phyloP scores from a whole-genome alignment of 1,284 basidiomycete genomes.

The Acaromyces ingoldii region DNA sequence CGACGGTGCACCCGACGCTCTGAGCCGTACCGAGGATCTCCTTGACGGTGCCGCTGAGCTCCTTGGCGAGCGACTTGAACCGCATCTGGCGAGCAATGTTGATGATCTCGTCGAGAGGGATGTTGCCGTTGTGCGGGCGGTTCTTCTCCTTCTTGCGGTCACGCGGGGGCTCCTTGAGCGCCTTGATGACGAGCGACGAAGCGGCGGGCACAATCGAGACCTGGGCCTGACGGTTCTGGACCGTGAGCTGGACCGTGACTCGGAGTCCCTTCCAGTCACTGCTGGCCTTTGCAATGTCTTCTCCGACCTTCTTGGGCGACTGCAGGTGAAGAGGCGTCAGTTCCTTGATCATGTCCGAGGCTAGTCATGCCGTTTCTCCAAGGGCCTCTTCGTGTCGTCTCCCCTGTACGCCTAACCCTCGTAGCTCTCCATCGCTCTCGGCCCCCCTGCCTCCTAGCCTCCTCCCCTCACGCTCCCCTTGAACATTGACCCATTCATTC shows the following conservation, averaged over 20 bases:
- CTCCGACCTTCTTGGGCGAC: conserved; percentile 99
- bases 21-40: conserved; percentile 62
- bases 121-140: conserved; percentile 95
- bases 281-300: conserved; percentile 99
- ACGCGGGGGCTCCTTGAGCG: conserved; percentile 94
- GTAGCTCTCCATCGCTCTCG: neutral
- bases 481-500: neutral
- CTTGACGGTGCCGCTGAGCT: conserved; percentile 82
- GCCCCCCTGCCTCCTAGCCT: neutral
- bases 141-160: conserved; percentile 99
- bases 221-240: conserved; percentile 98
- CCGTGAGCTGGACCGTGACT: conserved; percentile 97
- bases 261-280: conserved; percentile 99
- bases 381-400: neutral
- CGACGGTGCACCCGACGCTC: conserved; percentile 88
- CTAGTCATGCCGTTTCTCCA: neutral
- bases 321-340: conserved; percentile 49
- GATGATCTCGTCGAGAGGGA: conserved; percentile 88
- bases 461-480: neutral
- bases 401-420: neutral
- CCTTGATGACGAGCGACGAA: conserved; percentile 94
- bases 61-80: conserved; percentile 89
- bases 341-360: neutral
- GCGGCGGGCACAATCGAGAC: conserved; percentile 97
- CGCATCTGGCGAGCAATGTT: conserved; percentile 96